Percentiles rank a stretch among this genome's conserved stretches.
Evolutionary conservation across 805 yeast genomes (phyloP).

Genomic region (Yamadazyma scolyti): DNA sequence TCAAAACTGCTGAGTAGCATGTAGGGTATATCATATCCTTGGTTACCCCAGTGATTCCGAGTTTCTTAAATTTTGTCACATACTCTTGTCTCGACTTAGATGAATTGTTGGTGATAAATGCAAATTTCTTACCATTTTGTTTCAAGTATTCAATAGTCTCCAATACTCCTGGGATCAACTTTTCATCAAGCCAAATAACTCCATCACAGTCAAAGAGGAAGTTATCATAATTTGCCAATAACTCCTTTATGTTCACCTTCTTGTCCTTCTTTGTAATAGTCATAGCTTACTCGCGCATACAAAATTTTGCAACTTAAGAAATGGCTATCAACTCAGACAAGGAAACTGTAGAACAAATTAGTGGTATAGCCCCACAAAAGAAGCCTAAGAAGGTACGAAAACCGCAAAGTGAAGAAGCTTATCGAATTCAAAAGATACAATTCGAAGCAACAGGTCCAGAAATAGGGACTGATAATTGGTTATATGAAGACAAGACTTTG

Average conservation of each 20-base stretch:
- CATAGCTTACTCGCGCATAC: too few species aligned
- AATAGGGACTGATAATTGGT: slow-evolving; percentile 44
- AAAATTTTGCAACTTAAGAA: too few species aligned
- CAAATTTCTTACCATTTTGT: slow-evolving; percentile 21
- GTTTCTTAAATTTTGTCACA: slow-evolving; percentile 24
- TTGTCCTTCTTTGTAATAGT: too few species aligned
- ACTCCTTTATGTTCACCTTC: too few species aligned
- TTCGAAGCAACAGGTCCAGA: slow-evolving; percentile 58
- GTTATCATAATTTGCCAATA: slow-evolving; percentile 26
- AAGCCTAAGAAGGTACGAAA: slow-evolving; percentile 37
- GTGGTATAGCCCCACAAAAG: not conserved
- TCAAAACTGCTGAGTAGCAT: slow-evolving; percentile 32
- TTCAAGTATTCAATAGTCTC: slow-evolving; percentile 21
- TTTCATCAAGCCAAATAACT: slow-evolving; percentile 37
- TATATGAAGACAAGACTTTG: slow-evolving; percentile 22
- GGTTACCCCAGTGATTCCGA: slow-evolving; percentile 26
- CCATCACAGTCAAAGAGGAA: slow-evolving; percentile 43
- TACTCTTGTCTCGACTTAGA: slow-evolving; percentile 32
- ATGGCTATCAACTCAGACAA: too few species aligned
- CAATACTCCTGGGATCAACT: slow-evolving; percentile 28
- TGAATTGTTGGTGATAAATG: slow-evolving; percentile 38
- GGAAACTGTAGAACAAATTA: slow-evolving; percentile 1
- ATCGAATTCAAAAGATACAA: slow-evolving; percentile 44
- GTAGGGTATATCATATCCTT: slow-evolving; percentile 33
- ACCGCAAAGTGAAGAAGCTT: slow-evolving; percentile 69